phyloP scores from a whole-genome alignment of 202 grass and related monocot genomes.

The Zoysia matrella region DNA sequence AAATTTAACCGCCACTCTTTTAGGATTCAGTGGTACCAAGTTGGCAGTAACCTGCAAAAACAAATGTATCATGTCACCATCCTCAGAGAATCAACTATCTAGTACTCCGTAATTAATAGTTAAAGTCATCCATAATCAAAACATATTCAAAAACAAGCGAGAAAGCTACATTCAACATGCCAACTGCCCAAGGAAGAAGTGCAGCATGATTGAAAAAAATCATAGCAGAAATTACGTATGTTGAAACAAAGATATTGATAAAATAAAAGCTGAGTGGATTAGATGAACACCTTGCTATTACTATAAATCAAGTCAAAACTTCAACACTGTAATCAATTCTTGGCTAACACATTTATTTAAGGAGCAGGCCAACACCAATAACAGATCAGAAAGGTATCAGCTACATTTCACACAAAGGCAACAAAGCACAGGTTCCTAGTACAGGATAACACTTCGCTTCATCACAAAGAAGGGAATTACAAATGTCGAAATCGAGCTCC shows the following conservation, averaged over 20 bases:
- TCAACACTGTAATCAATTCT: slow-evolving; percentile 21
- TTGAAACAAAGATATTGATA: background rate
- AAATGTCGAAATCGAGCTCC: slow-evolving; percentile 6
- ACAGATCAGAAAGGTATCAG: slow-evolving; percentile 4
- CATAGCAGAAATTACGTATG: background rate
- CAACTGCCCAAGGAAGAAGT: background rate
- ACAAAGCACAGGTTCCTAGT: background rate
- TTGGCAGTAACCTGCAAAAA: slow-evolving; percentile 91
- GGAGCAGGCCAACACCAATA: background rate
- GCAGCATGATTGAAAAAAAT: background rate
- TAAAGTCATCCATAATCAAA: slow-evolving; percentile 21
- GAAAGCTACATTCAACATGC: background rate
- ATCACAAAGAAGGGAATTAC: slow-evolving; percentile 38
- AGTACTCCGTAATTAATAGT: background rate
- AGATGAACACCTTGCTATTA: slow-evolving; percentile 1
- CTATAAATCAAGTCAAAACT: background rate
- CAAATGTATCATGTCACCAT: slow-evolving; percentile 30
- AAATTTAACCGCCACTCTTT: slow-evolving; percentile 73
- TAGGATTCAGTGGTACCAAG: slow-evolving; percentile 71
- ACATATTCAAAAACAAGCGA: background rate
- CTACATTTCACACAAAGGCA: slow-evolving; percentile 23
- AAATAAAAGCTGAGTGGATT: background rate
- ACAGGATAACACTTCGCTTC: slow-evolving; percentile 30
- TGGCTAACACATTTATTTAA: slow-evolving; percentile 10
- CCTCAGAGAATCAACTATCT: slow-evolving; percentile 25